Evolutionary conservation across 352 stramenopile genomes (phyloP), one percentile per base, ranked within the genome.

Genomic region (Phytophthora ohioensis): DNA sequence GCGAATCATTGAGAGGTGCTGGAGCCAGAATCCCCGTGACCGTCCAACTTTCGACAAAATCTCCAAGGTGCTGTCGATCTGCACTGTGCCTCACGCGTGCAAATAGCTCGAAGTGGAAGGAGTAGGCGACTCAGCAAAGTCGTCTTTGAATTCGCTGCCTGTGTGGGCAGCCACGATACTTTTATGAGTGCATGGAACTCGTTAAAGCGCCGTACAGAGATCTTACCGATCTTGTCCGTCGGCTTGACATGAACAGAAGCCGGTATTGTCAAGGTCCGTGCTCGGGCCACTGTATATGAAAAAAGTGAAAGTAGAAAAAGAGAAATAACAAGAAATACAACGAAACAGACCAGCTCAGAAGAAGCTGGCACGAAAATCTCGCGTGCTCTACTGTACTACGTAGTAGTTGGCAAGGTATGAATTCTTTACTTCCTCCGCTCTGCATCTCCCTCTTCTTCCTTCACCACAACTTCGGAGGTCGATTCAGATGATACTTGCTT

Each of bases 201-300:
- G 34, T 64, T 70, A 42, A 65, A 72, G 57, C 57, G 57, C 64
- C 64, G 48, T 58, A 67, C 57, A 67, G 51, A 71, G 64, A 67
- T 72, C 57, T 63, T 36, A 57, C 35, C 64, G 64, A 72, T 72
- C 64, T 67, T 72, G 64, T 67, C 15, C 64, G 64, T 67, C 57
- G 64, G 64, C 64, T 72, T 72, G 64, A 72, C 42, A 72, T 72
- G 48, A 72, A 72, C 64, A 67, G 49, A 72, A 72, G 64, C 64
- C 64, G 64, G 57, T 72, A 46, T 57, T 39, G 49, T 72, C 30
- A 6, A 52, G 47, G 55, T 39, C 51, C 35, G 41, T 42, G 27
- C 27, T 31, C 17, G 35, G 64, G 42, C 32, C 39, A 42, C 32
- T 67, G 41, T 49, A 65, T 58, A 38, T 34, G 42, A 42, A 38